phyloP scores from a whole-genome alignment of 2,329 filamentous ascomycete genomes.

The Thielaviopsis musarum region DNA sequence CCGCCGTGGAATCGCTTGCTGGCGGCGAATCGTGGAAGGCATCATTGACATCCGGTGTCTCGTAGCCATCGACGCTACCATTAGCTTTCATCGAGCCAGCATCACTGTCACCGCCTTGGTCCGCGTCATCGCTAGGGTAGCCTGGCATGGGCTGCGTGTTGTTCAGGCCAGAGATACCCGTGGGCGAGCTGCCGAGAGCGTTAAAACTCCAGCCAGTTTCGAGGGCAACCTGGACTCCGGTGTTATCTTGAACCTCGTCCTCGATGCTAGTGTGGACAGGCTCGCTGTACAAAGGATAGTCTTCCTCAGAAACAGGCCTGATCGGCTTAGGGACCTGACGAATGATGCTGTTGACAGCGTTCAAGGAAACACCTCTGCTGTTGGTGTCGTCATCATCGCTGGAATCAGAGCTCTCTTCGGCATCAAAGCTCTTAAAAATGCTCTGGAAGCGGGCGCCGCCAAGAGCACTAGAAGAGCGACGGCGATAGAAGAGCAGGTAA shows the following conservation, averaged over 20 bases:
- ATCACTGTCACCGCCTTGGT: constrained; percentile 25
- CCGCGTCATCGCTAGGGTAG: constrained; percentile 27
- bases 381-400: constrained; percentile 50
- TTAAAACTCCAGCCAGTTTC: constrained; percentile 31
- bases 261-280: constrained; percentile 28
- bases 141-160: constrained; percentile 19
- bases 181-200: constrained; percentile 19
- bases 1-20: background rate
- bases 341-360: background rate
- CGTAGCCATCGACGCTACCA: constrained; percentile 3
- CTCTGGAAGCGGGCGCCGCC: constrained; percentile 61
- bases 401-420: constrained; percentile 29
- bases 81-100: constrained; percentile 11
- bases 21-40: background rate
- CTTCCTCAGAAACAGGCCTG: constrained; percentile 15
- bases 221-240: constrained; percentile 18
- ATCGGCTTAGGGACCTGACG: background rate
- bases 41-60: constrained; percentile 11
- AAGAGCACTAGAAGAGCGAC: constrained; percentile 57
- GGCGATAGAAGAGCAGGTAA: constrained; percentile 91
- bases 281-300: constrained; percentile 20
- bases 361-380: constrained; percentile 30
- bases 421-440: constrained; percentile 48
- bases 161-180: constrained; percentile 13
- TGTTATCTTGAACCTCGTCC: constrained; percentile 26